Base-by-base conservation (phyloP, 2,329 filamentous ascomycete species). In the Pseudogymnoascus sp. region DNA sequence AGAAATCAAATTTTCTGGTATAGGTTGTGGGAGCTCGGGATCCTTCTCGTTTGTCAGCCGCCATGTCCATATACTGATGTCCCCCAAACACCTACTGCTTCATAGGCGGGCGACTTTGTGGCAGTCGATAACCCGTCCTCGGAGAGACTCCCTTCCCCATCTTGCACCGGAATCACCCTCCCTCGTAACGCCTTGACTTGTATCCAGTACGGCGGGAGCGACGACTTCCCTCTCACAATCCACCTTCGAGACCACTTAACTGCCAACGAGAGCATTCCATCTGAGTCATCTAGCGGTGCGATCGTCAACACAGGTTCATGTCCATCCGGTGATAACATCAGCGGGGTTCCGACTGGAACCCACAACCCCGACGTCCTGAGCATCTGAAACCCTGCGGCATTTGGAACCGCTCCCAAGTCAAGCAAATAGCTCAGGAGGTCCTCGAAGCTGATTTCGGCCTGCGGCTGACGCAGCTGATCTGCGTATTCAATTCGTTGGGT, bases 401-500 rank as follows among this genome's bases (percentile, higher is more conserved):
- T 81, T 0, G 84, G 84, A 2, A 85, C 74, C 1, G 85, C 85
- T 2, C 86, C 86, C 7, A 86, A 75, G 69, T 88, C 85, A 1
- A 88, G 71, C 36, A 88, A 72, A 63, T 87, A 87, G 25, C 77
- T 79, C 0, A 88, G 73, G 2, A 88, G 73, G 64, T 85, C 81
- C 62, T 85, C 81, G 66, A 88, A 86, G 18, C 76, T 76, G 60
- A 79, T 74, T 61, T 79, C 78, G 0, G 78, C 77, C 63, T 79
- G 77, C 9, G 77, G 77, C 58, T 78, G 75, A 8, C 72, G 67
- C 59, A 80, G 65, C 57, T 79, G 75, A 59, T 79, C 77, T 60
- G 75, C 81, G 65, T 87, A 88, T 69, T 87, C 83, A 38, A 87
- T 77, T 35, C 85, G 77, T 72, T 86, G 85, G 12, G 81, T 81